These are phyloP conservation scores for Phytophthora pseudosyringae DNA, from an alignment of 352 stramenopile species.

Conservation along the genomic window DNA sequence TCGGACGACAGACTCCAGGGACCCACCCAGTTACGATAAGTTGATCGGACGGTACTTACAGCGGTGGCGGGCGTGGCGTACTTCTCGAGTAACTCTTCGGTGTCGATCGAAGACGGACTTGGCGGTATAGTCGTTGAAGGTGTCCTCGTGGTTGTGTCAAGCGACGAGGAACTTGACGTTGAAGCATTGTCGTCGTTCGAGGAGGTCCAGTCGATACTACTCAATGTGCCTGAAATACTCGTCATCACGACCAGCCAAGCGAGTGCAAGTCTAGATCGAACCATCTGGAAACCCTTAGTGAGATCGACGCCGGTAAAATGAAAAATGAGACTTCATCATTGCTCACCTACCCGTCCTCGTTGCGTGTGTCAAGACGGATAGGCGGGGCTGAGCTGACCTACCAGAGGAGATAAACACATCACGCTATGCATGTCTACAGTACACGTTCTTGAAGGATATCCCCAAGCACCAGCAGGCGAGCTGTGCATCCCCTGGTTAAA, in stretches of 20 bases:
- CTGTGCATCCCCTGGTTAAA: not conserved
- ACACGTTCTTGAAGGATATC: slow-evolving; percentile 3
- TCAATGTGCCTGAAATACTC: not conserved
- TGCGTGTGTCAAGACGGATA: slow-evolving; percentile 9
- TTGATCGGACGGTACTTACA: slow-evolving; percentile 21
- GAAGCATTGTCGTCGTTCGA: slow-evolving; percentile 4
- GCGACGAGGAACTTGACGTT: slow-evolving; percentile 12
- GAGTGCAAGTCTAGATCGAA: slow-evolving; percentile 3
- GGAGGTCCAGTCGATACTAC: slow-evolving; percentile 1
- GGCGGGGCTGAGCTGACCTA: not conserved
- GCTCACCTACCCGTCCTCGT: not conserved
- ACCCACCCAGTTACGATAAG: slow-evolving; percentile 44
- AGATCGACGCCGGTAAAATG: not conserved
- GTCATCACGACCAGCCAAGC: not conserved
- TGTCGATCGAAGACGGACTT: slow-evolving; percentile 17
- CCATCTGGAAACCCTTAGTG: not conserved
- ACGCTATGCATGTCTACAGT: slow-evolving; percentile 1
- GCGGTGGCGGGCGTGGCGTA: slow-evolving; percentile 17
- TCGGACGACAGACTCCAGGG: slow-evolving; percentile 20
- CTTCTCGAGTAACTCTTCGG: not conserved
- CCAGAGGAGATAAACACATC: not conserved
- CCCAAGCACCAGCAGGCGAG: not conserved
- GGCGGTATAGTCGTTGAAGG: not conserved
- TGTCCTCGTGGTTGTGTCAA: not conserved
- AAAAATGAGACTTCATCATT: slow-evolving; percentile 5